Conservation (phyloP, 495 filamentous ascomycete genomes). For the Penicillium paradoxum region DNA sequence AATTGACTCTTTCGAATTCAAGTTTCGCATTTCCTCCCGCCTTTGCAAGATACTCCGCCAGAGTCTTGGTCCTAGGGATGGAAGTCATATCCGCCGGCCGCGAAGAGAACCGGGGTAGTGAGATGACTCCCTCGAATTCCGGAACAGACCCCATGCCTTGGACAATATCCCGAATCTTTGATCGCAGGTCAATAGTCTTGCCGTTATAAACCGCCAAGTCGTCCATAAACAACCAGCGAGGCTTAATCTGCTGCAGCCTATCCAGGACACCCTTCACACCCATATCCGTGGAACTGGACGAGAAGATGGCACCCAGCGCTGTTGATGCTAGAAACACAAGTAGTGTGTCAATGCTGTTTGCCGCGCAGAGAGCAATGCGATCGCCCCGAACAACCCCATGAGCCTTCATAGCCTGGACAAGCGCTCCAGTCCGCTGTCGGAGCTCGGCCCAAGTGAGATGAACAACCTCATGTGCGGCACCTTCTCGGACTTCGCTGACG, state of each 20-base stretch:
- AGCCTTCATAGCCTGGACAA: slow-evolving; percentile 59
- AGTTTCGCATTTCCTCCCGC: slow-evolving; percentile 35
- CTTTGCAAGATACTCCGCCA: slow-evolving; percentile 47
- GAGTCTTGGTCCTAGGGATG: slow-evolving; percentile 50
- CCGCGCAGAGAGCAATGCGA: slow-evolving; percentile 63
- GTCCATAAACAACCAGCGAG: slow-evolving; percentile 71
- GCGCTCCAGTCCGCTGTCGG: slow-evolving; percentile 46
- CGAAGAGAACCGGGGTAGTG: slow-evolving; percentile 57
- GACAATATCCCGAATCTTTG: slow-evolving; percentile 65
- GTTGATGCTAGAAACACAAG: slow-evolving; percentile 59
- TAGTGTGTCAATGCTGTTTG: slow-evolving; percentile 69
- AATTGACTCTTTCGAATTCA: slow-evolving; percentile 51
- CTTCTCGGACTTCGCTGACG: slow-evolving; percentile 68
- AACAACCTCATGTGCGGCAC: slow-evolving; percentile 46
- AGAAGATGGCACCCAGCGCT: slow-evolving; percentile 66
- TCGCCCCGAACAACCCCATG: slow-evolving; percentile 64
- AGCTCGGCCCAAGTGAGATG: slow-evolving; percentile 61
- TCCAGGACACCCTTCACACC: slow-evolving; percentile 72
- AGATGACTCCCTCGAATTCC: slow-evolving; percentile 60
- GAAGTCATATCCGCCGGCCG: slow-evolving; percentile 52
- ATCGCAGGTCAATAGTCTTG: slow-evolving; percentile 62
- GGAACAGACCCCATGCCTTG: slow-evolving; percentile 51
- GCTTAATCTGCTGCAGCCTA: slow-evolving; percentile 64
- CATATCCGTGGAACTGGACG: slow-evolving; percentile 72
- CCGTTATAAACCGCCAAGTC: slow-evolving; percentile 76